Conservation (phyloP, 169 alveolate genomes). For the Babesia ovata region DNA sequence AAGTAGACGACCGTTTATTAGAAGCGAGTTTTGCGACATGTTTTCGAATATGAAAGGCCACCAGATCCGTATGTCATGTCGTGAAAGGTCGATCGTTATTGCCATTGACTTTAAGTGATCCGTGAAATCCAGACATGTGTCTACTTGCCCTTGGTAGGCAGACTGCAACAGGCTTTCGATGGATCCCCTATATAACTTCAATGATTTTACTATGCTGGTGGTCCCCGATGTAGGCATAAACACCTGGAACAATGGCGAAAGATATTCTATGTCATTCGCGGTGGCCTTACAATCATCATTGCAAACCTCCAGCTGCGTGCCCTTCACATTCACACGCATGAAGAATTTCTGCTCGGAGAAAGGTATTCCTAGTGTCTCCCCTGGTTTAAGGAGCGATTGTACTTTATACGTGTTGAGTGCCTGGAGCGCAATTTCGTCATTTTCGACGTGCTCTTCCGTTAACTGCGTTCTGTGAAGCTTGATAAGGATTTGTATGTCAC, state of each 20-base stretch:
- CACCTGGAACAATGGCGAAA: conserved; percentile 25
- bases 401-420: conserved; percentile 1
- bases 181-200: conserved; percentile 10
- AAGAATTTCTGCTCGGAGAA: conserved; percentile 47
- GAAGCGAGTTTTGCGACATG: conserved; percentile 28
- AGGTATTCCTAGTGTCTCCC: conserved; percentile 52
- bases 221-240: conserved; percentile 14
- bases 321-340: conserved; percentile 36
- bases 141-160: not conserved
- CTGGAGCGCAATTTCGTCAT: not conserved
- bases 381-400: conserved; percentile 26
- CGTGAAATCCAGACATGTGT: conserved; percentile 12
- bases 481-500: conserved; percentile 17
- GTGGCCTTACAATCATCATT: not conserved
- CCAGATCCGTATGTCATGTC: conserved; percentile 43
- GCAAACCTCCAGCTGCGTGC: conserved; percentile 27
- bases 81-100: conserved; percentile 39
- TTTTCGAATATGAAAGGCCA: conserved; percentile 70
- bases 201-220: conserved; percentile 12
- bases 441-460: not conserved
- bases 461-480: conserved; percentile 1
- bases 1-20: conserved; percentile 44
- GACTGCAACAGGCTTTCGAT: not conserved
- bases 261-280: conserved; percentile 8
- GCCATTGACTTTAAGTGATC: conserved; percentile 41